Percentiles rank a stretch among this genome's conserved stretches.
Evolutionary conservation across 495 filamentous ascomycete genomes (phyloP).

Genomic region (Penicillium parvum): DNA sequence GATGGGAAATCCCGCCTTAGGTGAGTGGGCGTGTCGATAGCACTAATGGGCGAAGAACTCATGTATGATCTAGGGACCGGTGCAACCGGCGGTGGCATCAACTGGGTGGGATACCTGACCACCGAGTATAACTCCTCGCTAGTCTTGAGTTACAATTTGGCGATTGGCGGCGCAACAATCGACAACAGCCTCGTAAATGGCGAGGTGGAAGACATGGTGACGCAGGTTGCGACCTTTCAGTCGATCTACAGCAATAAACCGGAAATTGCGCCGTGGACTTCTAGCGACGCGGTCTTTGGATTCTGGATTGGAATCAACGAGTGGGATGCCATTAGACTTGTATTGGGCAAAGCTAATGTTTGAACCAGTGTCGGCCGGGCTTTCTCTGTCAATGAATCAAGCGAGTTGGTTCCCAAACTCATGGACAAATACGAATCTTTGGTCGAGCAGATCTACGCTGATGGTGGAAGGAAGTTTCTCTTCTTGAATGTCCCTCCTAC

Average conservation of each 20-base stretch:
- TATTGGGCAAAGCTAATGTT: no score
- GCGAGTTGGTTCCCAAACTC: constrained; percentile 46
- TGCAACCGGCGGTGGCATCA: constrained; percentile 47
- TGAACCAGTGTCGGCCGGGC: constrained; percentile 53
- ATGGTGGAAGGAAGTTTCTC: constrained; percentile 71
- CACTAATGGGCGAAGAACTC: background rate
- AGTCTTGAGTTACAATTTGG: constrained; percentile 53
- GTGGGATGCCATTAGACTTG: no score
- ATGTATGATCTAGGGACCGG: constrained; percentile 31
- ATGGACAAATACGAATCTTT: constrained; percentile 54
- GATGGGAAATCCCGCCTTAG: constrained; percentile 64
- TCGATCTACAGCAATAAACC: constrained; percentile 27
- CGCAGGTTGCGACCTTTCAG: constrained; percentile 30
- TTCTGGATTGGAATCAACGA: constrained; percentile 83
- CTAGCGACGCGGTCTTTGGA: constrained; percentile 57
- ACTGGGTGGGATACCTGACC: constrained; percentile 55
- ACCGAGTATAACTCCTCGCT: constrained; percentile 49
- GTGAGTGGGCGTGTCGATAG: constrained; percentile 14
- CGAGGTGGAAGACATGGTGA: constrained; percentile 23
- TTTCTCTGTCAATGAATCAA: constrained; percentile 45
- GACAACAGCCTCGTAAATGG: constrained; percentile 42
- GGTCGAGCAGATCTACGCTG: constrained; percentile 53
- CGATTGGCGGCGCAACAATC: constrained; percentile 54
- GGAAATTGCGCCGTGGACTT: constrained; percentile 53
- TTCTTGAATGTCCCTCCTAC: constrained; percentile 71